These are phyloP conservation scores for Chlorencoelia australis DNA, from an alignment of 2,329 filamentous ascomycete species.

Conservation along the genomic window DNA sequence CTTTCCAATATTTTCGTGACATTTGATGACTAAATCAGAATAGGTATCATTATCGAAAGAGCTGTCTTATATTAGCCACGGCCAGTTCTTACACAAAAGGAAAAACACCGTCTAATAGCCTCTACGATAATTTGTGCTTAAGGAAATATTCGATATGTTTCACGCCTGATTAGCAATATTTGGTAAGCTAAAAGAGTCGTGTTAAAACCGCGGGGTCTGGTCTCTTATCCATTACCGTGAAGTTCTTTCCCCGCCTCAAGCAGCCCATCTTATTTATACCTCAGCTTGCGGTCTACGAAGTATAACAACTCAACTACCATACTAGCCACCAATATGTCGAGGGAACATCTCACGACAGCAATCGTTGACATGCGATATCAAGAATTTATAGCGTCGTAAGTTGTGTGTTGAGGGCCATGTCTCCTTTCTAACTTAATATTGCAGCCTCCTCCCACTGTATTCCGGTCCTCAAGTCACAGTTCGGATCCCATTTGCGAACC, in stretches of 20 bases:
- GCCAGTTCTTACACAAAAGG: conserved; percentile 2
- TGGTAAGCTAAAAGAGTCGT: not conserved
- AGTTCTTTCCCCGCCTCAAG: too few species aligned
- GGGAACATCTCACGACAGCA: too few species aligned
- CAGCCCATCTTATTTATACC: too few species aligned
- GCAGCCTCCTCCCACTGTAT: conserved; percentile 11
- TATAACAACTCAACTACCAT: too few species aligned
- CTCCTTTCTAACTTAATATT: not conserved
- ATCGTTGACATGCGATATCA: too few species aligned
- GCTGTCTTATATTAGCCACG: conserved; percentile 10
- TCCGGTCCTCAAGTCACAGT: conserved; percentile 10
- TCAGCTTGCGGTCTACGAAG: too few species aligned
- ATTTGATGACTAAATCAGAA: conserved; percentile 12
- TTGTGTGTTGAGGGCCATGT: too few species aligned
- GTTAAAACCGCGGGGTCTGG: too few species aligned
- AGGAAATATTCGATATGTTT: conserved; percentile 3
- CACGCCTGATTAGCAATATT: conserved; percentile 37
- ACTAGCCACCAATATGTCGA: too few species aligned
- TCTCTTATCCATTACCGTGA: too few species aligned
- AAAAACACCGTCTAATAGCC: conserved; percentile 3
- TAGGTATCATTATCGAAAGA: conserved; percentile 11
- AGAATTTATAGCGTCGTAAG: too few species aligned
- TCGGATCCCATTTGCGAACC: conserved; percentile 9
- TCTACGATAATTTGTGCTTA: conserved; percentile 6
- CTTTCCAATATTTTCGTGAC: conserved; percentile 11